These are phyloP conservation scores for Aspergillus leporis DNA, from an alignment of 495 filamentous ascomycete species.

Conservation along the genomic window DNA sequence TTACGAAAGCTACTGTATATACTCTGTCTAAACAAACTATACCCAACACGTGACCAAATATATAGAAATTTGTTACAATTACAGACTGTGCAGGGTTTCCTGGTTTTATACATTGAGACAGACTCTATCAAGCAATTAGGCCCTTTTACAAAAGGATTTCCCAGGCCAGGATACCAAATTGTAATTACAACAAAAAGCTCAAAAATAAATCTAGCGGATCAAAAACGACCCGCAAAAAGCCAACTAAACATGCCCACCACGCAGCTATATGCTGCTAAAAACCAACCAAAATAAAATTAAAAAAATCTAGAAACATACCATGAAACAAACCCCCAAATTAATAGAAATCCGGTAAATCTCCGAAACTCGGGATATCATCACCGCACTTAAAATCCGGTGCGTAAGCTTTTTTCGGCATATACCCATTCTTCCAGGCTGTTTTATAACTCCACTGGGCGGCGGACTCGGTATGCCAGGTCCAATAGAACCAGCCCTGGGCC, in stretches of 20 bases:
- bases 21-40: not conserved
- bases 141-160: no score
- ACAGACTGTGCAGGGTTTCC: not conserved
- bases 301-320: conserved; percentile 6
- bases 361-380: conserved; percentile 67
- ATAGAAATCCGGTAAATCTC: conserved; percentile 66
- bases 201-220: not conserved
- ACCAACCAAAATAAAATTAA: conserved; percentile 4
- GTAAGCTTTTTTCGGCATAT: conserved; percentile 78
- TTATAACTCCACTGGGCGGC: conserved; percentile 95
- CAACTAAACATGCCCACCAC: not conserved
- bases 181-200: not conserved
- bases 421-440: conserved; percentile 77
- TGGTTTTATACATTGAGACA: no score
- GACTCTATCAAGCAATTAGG: no score
- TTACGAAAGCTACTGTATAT: conserved; percentile 1
- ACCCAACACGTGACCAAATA: not conserved
- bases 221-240: not conserved
- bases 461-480: conserved; percentile 83
- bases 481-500: conserved; percentile 97
- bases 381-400: conserved; percentile 75
- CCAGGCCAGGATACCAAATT: not conserved
- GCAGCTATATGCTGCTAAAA: conserved; percentile 8
- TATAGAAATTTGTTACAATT: not conserved
- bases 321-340: conserved; percentile 32